Evolutionary conservation across 2,329 filamentous ascomycete genomes (phyloP), one percentile per base, ranked within the genome.

Genomic region (Metarhizium robertsii): DNA sequence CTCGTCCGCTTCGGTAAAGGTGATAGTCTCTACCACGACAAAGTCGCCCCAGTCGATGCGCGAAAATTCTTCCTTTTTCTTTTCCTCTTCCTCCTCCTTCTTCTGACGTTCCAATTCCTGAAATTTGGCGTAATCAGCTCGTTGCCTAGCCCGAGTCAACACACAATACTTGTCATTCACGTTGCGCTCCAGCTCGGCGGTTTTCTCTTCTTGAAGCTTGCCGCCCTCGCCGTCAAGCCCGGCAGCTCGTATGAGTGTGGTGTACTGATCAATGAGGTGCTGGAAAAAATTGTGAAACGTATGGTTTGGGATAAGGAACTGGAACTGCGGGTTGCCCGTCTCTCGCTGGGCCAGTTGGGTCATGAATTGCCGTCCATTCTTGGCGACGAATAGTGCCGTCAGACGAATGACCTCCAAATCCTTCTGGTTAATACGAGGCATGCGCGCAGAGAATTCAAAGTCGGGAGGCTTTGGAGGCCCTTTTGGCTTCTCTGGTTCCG

Each of bases 41-140:
- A 99, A 99, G 68, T 97, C 92, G 66, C 95, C 90, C 94, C 94
- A 99, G 71, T 99, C 94, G 60, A 99, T 94, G 64, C 94, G 87
- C 1, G 88, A 87, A 70, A 94, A 85, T 54, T 83, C 77, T 25
- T 79, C 74, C 65, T 86, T 85, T 69, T 96, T 89, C 65, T 90
- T 84, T 66, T 95, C 88, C 45, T 87, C 87, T 60, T 92, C 85
- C 65, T 95, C 90, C 65, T 95, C 91, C 67, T 92, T 91, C 76
- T 92, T 89, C 63, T 86, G 83, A 69, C 92, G 92, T 73, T 96
- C 89, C 54, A 85, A 76, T 62, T 94, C 89, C 65, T 94, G 87
- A 66, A 84, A 88, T 69, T 90, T 91, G 60, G 87, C 79, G 79
- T 92, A 97, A 63, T 95, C 90, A 6, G 92, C 89, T 53, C 94